Evolutionary conservation across 2,329 filamentous ascomycete genomes (phyloP).

Genomic region (Talaromyces sp.): DNA sequence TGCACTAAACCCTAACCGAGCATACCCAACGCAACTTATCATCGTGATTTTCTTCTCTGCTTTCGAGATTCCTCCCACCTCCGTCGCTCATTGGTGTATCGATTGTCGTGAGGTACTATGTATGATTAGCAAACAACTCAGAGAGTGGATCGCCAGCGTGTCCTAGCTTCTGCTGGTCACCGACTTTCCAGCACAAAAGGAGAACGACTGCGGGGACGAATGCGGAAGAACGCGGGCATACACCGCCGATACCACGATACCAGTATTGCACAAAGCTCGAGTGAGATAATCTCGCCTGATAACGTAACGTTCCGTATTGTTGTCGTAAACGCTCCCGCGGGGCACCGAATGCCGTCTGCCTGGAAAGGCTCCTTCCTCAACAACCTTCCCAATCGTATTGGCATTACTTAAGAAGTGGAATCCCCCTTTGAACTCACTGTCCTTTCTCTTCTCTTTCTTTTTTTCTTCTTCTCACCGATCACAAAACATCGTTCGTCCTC

Average conservation of each 20-base stretch:
- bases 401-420: not conserved
- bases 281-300: not conserved
- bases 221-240: constrained; percentile 11
- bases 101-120: not conserved
- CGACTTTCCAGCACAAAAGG: not conserved
- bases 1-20: constrained; percentile 5
- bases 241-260: not conserved
- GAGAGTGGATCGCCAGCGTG: not conserved
- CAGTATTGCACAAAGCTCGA: not conserved
- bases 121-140: not conserved
- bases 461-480: not conserved
- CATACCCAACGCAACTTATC: not conserved
- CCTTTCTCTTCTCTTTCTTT: constrained; percentile 22
- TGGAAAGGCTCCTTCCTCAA: constrained; percentile 1
- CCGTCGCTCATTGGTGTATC: not conserved
- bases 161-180: not conserved
- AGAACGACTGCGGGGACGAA: constrained; percentile 1
- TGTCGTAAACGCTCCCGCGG: not conserved
- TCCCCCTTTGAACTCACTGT: not conserved
- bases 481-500: not conserved
- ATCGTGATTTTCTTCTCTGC: not conserved
- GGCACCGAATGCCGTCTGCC: not conserved
- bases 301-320: not conserved
- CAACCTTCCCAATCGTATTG: constrained; percentile 1
- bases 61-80: not conserved